These are phyloP conservation scores for Globisporangium camurandrum DNA, from an alignment of 352 stramenopile species.

Conservation along the genomic window DNA sequence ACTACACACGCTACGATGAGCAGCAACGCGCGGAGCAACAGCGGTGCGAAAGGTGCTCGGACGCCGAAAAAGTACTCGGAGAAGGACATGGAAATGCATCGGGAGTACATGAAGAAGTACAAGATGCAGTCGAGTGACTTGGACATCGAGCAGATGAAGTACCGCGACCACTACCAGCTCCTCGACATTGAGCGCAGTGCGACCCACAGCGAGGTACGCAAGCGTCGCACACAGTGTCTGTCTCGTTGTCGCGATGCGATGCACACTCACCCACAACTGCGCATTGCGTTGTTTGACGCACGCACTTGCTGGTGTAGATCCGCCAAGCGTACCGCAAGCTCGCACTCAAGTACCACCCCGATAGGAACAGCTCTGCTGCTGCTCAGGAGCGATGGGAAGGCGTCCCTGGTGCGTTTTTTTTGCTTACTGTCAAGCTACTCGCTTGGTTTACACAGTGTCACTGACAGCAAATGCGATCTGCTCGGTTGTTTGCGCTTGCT, in stretches of 20 bases:
- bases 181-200: slow-evolving; percentile 47
- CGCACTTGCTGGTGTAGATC: slow-evolving; percentile 48
- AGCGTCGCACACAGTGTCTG: background rate
- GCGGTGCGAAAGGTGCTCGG: slow-evolving; percentile 5
- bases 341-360: slow-evolving; percentile 82
- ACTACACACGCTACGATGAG: slow-evolving; percentile 1
- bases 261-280: background rate
- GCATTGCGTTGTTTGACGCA: slow-evolving; percentile 1
- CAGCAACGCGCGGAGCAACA: slow-evolving; percentile 6
- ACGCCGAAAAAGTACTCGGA: slow-evolving; percentile 26
- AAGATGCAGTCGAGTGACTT: slow-evolving; percentile 73
- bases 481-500: background rate
- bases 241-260: background rate
- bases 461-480: too few species aligned
- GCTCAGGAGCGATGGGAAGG: slow-evolving; percentile 70
- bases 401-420: slow-evolving; percentile 26
- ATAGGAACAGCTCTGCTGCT: slow-evolving; percentile 86
- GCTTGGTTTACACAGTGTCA: too few species aligned
- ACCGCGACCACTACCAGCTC: slow-evolving; percentile 79
- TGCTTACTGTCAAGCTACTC: too few species aligned
- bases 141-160: slow-evolving; percentile 40
- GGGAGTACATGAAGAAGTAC: slow-evolving; percentile 88
- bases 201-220: slow-evolving; percentile 54
- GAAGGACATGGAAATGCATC: slow-evolving; percentile 78
- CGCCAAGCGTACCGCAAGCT: slow-evolving; percentile 88